Evolutionary conservation across 1,284 basidiomycete genomes (phyloP), one percentile per base, ranked within the genome.

Genomic region (Irpex sp.): DNA sequence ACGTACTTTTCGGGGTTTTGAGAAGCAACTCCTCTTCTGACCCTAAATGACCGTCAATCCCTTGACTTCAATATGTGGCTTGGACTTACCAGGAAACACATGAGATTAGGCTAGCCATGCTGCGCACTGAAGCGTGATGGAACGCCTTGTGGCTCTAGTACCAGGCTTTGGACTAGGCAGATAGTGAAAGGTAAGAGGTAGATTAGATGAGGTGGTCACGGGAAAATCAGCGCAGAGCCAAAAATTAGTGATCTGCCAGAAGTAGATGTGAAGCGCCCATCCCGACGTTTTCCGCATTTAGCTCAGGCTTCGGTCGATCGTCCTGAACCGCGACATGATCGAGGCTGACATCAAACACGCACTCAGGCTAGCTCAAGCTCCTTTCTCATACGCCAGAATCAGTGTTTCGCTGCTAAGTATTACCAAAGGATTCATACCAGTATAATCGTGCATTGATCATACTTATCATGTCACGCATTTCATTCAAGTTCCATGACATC

Each of bases 1-100:
- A 93, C 84, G 76, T 98, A 98, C 79, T 93, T 95, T 71, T 81
- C 78, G 3, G 97, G 97, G 70, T 95, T 85, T 65, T 83, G 83
- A 1, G 83, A 81, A 17, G 95, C 81, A 26, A 88, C 84, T 8
- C 97, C 96, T 63, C 93, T 85, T 66, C 87, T 89, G 47, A 98
- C 90, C 97, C 97, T 91, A 61, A 69, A 69, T 58, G 78, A 75
- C 5, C 15, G 26, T 53, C 17, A n/a, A 37, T 19, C 19, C n/a
- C 46, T 51, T 3, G 33, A 55, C 8, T 37, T 21, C 21, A 8
- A 9, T 55, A 2, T 11, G n/a, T 1, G 56, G 6, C 11, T 17
- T 9, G 19, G 2, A 63, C 75, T 59, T 67, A 81, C 81, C 81
- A 83, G 63, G 81, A 70, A 36, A 81, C 73, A 76, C 76, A 81